phyloP scores from a whole-genome alignment of 257 asterid genomes.

The Scutellaria galericulata region DNA sequence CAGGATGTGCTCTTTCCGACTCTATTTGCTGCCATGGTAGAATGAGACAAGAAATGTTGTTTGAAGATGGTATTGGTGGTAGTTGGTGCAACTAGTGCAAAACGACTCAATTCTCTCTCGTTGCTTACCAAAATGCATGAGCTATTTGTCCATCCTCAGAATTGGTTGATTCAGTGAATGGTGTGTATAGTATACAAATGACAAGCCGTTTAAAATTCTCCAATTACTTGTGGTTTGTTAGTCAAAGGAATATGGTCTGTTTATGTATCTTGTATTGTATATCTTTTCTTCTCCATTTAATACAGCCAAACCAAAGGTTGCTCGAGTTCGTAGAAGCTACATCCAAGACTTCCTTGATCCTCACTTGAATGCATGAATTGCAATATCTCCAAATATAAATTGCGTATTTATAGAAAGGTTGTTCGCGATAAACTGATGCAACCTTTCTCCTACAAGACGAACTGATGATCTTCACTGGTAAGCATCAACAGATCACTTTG shows the following conservation, averaged over 20 bases:
- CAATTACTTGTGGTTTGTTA: constrained; percentile 35
- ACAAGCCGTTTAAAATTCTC: constrained; percentile 30
- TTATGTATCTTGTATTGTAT: constrained; percentile 37
- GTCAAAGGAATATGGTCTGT: constrained; percentile 33
- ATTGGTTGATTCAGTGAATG: constrained; percentile 39
- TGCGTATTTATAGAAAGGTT: constrained; percentile 12
- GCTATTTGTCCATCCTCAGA: constrained; percentile 30
- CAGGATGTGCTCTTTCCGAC: constrained; percentile 44
- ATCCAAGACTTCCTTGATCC: constrained; percentile 4
- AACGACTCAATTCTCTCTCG: constrained; percentile 26
- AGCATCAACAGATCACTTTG: too few species aligned
- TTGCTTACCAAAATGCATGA: constrained; percentile 33
- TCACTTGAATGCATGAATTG: constrained; percentile 23
- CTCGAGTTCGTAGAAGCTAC: constrained; percentile 31
- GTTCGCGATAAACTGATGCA: background rate
- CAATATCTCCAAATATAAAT: background rate
- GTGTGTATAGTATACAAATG: constrained; percentile 43
- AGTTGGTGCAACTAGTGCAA: constrained; percentile 30
- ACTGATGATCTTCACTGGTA: too few species aligned
- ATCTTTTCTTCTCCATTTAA: constrained; percentile 23
- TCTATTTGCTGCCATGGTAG: constrained; percentile 31
- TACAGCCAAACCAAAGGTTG: constrained; percentile 28
- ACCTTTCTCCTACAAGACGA: too few species aligned
- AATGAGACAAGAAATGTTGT: constrained; percentile 28
- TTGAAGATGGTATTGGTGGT: constrained; percentile 28